Conservation (phyloP, 2,329 filamentous ascomycete genomes). For the Plenodomus lindquistii region DNA sequence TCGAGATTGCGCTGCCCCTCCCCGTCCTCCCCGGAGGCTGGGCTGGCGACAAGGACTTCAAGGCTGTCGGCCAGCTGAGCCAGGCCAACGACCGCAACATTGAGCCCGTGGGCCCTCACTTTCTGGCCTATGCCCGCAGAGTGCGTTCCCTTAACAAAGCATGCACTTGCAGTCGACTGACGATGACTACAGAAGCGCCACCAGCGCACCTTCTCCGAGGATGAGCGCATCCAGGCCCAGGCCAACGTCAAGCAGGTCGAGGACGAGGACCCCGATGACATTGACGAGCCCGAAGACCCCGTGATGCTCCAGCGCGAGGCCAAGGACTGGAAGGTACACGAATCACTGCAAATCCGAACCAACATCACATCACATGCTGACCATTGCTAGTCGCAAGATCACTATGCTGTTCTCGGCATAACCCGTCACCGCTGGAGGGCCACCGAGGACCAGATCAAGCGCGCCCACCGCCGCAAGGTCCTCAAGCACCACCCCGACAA, state of each 20-base stretch:
- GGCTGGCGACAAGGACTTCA: conserved; percentile 90
- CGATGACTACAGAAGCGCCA: conserved; percentile 66
- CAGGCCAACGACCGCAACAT: conserved; percentile 81
- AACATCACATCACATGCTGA: conserved; percentile 5
- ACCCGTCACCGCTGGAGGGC: conserved; percentile 91
- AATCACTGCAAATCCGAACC: too few species aligned
- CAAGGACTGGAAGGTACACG: conserved; percentile 95
- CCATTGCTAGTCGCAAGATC: conserved; percentile 73
- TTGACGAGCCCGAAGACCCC: conserved; percentile 91
- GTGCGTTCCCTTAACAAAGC: conserved; percentile 54
- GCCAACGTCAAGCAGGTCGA: conserved; percentile 95
- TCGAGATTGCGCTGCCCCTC: conserved; percentile 67
- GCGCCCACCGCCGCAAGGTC: conserved; percentile 98
- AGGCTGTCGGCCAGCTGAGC: conserved; percentile 76
- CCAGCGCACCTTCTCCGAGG: conserved; percentile 97
- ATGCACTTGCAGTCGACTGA: conserved; percentile 18
- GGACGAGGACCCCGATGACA: conserved; percentile 84
- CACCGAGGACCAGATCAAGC: conserved; percentile 98
- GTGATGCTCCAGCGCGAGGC: conserved; percentile 90
- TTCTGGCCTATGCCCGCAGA: conserved; percentile 94
- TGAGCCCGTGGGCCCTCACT: conserved; percentile 95
- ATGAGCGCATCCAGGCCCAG: conserved; percentile 95
- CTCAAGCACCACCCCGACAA: conserved; percentile 99
- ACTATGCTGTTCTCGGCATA: conserved; percentile 94
- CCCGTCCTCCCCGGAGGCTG: conserved; percentile 79